Evolutionary conservation across 805 yeast genomes (phyloP), one percentile per base, ranked within the genome.

Genomic region (Pichia deserticola): DNA sequence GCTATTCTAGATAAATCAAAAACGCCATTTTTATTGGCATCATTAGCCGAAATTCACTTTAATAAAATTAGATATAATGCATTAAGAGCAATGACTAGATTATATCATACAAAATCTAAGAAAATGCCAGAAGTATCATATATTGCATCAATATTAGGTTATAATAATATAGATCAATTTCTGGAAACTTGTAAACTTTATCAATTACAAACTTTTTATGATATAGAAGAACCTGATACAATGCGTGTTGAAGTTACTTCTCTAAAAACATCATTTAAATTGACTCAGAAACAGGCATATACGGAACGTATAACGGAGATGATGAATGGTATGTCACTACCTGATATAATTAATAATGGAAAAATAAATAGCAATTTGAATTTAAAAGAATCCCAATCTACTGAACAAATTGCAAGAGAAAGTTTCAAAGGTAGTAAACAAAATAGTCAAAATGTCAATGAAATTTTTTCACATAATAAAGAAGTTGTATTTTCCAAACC

Each of bases 51-150:
- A 62, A 79, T 82, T 3, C 89, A 86, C 57, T 80, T 88, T 60
- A 86, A 85, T 58, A 92, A 89, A 50, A 72, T 89, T 4, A 67
- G 97, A 42, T 81, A 85, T 55, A 79, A 80, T 58, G 89, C 92
- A 0, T 61, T 92, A 50, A 79, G 78, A 57, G 70, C 88, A 0
- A 71, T 93, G 69, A 69, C 85, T 5, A 71, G 78, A 51, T 70
- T 89, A 0, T 75, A 79, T 51, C 95, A 90, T 59, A 74, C 82
- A 3, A 83, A 80, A 50, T 82, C 88, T 2, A 84, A 79, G 57
- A 84, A 89, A 1, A 78, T 83, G 52, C 72, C 81, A 6, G 53
- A 54, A 5, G 72, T 79, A 0, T 58, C 60, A 1, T 62, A 75
- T 9, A 63, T 90, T 13, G 63, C 67, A 20, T 62, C 67, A 0